Percentiles rank a stretch among this genome's conserved stretches.
Conservation (phyloP, 345 rosid species). For the Pelargonium nanum region DNA sequence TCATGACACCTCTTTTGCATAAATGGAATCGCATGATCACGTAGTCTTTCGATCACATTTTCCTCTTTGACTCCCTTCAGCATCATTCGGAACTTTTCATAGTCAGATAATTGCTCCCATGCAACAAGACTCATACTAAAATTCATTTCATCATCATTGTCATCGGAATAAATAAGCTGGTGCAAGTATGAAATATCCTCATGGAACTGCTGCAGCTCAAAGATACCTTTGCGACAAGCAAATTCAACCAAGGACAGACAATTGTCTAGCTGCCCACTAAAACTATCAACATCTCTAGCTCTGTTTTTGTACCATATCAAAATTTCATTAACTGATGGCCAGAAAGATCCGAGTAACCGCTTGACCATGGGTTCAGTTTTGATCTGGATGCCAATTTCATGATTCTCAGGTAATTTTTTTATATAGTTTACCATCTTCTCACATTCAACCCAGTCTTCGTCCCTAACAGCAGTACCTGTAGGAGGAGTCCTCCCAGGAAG, state of each 20-base stretch:
- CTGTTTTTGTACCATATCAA: conserved; percentile 70
- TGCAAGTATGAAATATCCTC: conserved; percentile 66
- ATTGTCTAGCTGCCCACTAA: conserved; percentile 86
- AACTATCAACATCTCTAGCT: conserved; percentile 77
- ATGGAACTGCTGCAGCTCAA: conserved; percentile 55
- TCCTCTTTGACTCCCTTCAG: conserved; percentile 57
- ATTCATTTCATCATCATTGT: conserved; percentile 37
- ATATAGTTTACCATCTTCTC: conserved; percentile 58
- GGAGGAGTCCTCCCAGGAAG: conserved; percentile 85
- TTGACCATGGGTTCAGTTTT: conserved; percentile 71
- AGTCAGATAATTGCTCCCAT: conserved; percentile 80
- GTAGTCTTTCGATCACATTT: conserved; percentile 50
- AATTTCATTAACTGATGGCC: conserved; percentile 72
- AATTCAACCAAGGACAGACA: conserved; percentile 64
- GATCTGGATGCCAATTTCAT: conserved; percentile 32
- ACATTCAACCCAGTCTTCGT: conserved; percentile 98
- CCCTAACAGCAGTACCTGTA: conserved; percentile 53
- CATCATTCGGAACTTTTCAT: conserved; percentile 71
- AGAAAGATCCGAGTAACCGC: conserved; percentile 40
- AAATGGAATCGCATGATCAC: conserved; percentile 63
- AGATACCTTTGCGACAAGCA: conserved; percentile 65
- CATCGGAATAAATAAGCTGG: conserved; percentile 62
- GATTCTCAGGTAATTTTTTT: conserved; percentile 41
- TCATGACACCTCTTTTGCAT: conserved; percentile 39
- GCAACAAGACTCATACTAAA: conserved; percentile 48